phyloP scores from a whole-genome alignment of 495 filamentous ascomycete species.

The Lasiosphaeris hirsuta region DNA sequence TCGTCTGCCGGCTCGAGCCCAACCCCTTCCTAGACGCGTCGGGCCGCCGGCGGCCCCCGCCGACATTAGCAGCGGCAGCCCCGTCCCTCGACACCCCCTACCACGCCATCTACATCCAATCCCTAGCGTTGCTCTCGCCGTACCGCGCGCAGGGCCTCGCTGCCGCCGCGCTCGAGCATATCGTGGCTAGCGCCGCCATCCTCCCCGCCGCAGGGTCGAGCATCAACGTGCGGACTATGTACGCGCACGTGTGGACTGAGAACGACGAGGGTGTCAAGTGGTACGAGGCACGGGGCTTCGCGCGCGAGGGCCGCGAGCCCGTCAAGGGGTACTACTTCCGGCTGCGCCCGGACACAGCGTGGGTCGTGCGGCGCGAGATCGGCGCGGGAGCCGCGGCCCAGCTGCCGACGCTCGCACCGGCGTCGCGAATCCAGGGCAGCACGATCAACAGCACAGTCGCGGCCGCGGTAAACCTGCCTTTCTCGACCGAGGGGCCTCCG shows the following conservation, averaged over 20 bases:
- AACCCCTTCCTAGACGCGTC: constrained; percentile 21
- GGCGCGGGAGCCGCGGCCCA: constrained; percentile 6
- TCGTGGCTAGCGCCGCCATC: constrained; percentile 45
- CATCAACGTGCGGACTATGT: constrained; percentile 54
- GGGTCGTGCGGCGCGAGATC: constrained; percentile 58
- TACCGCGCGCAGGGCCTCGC: constrained; percentile 80
- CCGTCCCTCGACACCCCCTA: constrained; percentile 22
- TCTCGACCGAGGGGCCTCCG: constrained; percentile 4
- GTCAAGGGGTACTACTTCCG: constrained; percentile 80
- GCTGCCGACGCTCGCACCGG: background rate
- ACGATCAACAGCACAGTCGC: constrained; percentile 15
- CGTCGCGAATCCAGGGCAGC: background rate
- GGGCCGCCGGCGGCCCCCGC: constrained; percentile 8
- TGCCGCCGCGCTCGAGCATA: constrained; percentile 60
- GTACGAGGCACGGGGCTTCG: constrained; percentile 83
- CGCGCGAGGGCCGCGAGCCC: constrained; percentile 43
- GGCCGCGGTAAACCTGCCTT: constrained; percentile 31
- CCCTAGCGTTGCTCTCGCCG: constrained; percentile 75
- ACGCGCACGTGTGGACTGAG: constrained; percentile 92
- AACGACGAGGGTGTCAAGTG: constrained; percentile 83
- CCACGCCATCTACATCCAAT: constrained; percentile 78
- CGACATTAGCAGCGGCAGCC: constrained; percentile 1
- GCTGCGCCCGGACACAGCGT: constrained; percentile 75
- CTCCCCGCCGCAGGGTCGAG: constrained; percentile 33
- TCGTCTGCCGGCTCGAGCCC: constrained; percentile 77